Evolutionary conservation across 495 filamentous ascomycete species (phyloP), one percentile per base, ranked within the genome.

Genomic region (Neurospora discreta): DNA sequence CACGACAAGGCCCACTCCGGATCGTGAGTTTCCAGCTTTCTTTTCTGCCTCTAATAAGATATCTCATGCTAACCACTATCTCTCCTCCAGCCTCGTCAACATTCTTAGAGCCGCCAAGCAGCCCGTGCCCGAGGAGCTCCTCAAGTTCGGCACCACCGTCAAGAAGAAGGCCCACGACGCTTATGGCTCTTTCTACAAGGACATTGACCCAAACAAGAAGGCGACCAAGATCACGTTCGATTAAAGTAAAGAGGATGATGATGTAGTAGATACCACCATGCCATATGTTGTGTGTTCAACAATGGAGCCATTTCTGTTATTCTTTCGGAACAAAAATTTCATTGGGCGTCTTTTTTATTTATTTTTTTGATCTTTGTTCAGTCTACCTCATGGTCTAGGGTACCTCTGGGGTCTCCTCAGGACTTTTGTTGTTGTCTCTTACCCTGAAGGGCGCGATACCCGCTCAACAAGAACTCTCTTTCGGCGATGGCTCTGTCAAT

Each of bases 91-190:
- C 20, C 84, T 99, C 71, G 91, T 98, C 80, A 98, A 98, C 78
- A 93, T 99, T 68, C 85, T 99, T 43, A 93, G 91, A 78, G 92
- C 89, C 11, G 94, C 95, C 6, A 91, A 92, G 68, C 95, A 98
- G 77, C 85, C 89, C 6, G 91, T 99, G 1, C 95, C 95, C 5
- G 93, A 97, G 42, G 91, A 89, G 15, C 82, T 98, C 42, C 80
- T 97, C 73, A 97, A 95, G 78, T 99, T 97, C 74, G 95, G 95
- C 70, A 95, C 92, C n/a, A 98, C 94, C 16, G 95, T 99, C 39
- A 98, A 98, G 87, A 97, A 96, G 86, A 98, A 98, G 92, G 89
- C 88, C 52, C 95, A 99, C 81, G 91, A 91, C 70, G 89, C 89
- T 10, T 99, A 98, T 79, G 95, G 95, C 60, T 92, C 93, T 1